Evolutionary conservation across 257 asterid species (phyloP), one percentile per base, ranked within the genome.

Genomic region (Rhazya stricta): DNA sequence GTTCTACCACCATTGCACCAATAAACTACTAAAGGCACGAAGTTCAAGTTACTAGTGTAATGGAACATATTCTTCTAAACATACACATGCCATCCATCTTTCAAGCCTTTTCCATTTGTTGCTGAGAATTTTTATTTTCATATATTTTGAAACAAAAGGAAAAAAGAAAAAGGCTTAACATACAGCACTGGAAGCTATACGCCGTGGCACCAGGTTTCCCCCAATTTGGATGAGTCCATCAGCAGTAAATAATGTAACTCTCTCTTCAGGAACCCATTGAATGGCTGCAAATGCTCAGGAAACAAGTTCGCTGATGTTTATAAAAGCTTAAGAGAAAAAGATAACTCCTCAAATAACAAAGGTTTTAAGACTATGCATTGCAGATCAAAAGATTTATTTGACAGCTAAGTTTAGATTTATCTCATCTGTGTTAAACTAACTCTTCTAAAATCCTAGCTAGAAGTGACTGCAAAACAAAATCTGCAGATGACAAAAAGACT

Each of bases 161-260:
- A 5, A 41, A 54, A 45, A 48, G 74, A 27, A 37, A 21, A 75
- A 30, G 46, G 56, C 41, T 56, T 74, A 73, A 67, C 97, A 72
- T 87, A 94, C 99, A 82, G 86, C 91, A 73, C 78, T 60, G 4
- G 89, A 76, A 80, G 92, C 72, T 66, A 85, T 81, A 50, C 89
- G 91, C 23, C 90, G 93, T 0, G 96, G 97, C 67, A 92, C 94
- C 58, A 95, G 88, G 79, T 87, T 88, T 71, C 99, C 98, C 25
- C 98, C 99, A 69, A 95, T 86, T 78, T 92, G 99, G 62, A 95
- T 56, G 80, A 95, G 83, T 74, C 99, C 99, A 77, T 95, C 98
- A 16, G 96, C 75, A 34, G 99, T 95, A 80, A 95, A 89, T 68
- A 95, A 79, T 32, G 99, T 95, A 63, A 95, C 82, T 72, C 50